Base-by-base conservation (phyloP, 768 basidiomycete genomes). In the Filobasidium floriforme region DNA sequence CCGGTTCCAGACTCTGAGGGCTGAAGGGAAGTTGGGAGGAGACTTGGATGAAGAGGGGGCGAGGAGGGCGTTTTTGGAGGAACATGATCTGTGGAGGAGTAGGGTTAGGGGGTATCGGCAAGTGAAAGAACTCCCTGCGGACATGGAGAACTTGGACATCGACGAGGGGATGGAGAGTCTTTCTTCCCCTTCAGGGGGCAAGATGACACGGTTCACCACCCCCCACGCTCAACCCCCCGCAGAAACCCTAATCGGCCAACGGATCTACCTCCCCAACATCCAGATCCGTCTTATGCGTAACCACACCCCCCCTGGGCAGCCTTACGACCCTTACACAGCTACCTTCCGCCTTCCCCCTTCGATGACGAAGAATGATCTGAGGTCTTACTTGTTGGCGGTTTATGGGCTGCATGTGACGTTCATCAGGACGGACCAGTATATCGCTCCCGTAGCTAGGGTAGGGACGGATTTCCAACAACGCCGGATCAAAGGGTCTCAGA, bases 241-340 rank as follows among this genome's bases (percentile, higher is more conserved):
- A 18, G 59, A 64, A 57, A 24, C 44, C 11, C 67, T 91, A 62
- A 83, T 90, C 63, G 92, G 89, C 62, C 86, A 88, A 72, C 86
- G 85, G 69, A 82, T 96, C 26, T 96, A 92, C 80, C 87, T 97
- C 43, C 92, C 92, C 46, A 94, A 97, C 78, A 82, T 88, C 75
- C 78, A 89, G 68, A 87, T 94, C 79, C 84, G 84, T 65, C 82
- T 97, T 65, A 86, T 93, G 52, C 86, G 89, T 26, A 97, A 97
- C 77, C 80, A 87, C 70, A 92, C 90, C 0, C 86, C 83, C 0
- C 78, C 80, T 1, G 89, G 88, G 0, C 81, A 88, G 70, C 82
- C 90, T 0, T 97, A 97, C 82, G 93, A 97, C 68, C 92, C 92
- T 0, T 92, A 88, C 81, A 88, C 92, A 77, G 92, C 92, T 10